Conservation (phyloP, 495 filamentous ascomycete genomes). For the Cercophora scortea region DNA sequence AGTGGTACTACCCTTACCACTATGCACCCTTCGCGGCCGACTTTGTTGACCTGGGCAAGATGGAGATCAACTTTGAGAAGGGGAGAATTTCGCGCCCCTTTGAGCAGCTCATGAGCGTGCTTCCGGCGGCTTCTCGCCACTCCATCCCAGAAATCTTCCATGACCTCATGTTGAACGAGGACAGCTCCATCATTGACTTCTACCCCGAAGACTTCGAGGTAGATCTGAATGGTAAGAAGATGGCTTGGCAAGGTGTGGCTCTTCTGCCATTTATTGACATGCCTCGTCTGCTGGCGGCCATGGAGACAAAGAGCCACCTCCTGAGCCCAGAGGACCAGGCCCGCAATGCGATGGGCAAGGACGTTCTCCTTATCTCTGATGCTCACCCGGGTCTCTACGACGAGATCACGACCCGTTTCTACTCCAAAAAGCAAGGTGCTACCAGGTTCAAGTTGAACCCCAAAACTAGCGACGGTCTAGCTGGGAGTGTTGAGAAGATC, state of each 20-base stretch:
- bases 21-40: slow-evolving; percentile 97
- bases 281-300: slow-evolving; percentile 72
- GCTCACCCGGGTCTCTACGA: slow-evolving; percentile 69
- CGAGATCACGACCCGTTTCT: slow-evolving; percentile 72
- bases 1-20: slow-evolving; percentile 98
- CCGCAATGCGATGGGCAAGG: slow-evolving; percentile 74
- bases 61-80: slow-evolving; percentile 76
- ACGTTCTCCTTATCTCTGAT: slow-evolving; percentile 78
- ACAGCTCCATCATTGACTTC: slow-evolving; percentile 93
- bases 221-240: slow-evolving; percentile 96
- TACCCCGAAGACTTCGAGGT: slow-evolving; percentile 91
- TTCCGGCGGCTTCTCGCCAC: slow-evolving; percentile 86
- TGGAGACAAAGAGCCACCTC: slow-evolving; percentile 72
- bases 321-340: slow-evolving; percentile 68
- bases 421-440: slow-evolving; percentile 72
- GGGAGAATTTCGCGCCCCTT: slow-evolving; percentile 85
- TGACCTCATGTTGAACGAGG: slow-evolving; percentile 72
- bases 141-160: slow-evolving; percentile 84
- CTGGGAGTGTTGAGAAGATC: slow-evolving; percentile 75
- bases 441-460: slow-evolving; percentile 63
- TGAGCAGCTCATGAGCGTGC: slow-evolving; percentile 97
- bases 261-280: slow-evolving; percentile 96
- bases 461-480: slow-evolving; percentile 63
- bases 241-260: slow-evolving; percentile 94
- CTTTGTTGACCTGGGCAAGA: slow-evolving; percentile 75